Evolutionary conservation across 164 flowering plant genomes (phyloP).

Genomic region (Stephania cephalantha): DNA sequence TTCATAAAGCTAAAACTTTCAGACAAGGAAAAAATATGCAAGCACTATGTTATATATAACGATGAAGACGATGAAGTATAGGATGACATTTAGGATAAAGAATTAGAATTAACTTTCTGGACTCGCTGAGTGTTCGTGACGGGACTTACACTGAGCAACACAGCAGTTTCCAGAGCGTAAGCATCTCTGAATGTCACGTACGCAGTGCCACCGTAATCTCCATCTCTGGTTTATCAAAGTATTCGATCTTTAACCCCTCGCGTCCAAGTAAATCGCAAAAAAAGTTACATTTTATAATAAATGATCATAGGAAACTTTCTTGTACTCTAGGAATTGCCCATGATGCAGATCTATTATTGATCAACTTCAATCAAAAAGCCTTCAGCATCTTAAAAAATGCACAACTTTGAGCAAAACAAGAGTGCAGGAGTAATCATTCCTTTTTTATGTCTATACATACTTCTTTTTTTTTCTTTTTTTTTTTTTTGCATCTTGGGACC

Average conservation of each 20-base stretch:
- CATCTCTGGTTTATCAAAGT: slow-evolving; percentile 42
- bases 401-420: not conserved
- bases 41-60: too few species aligned
- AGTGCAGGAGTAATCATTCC: not conserved
- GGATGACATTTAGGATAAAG: not conserved
- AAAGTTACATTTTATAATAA: not conserved
- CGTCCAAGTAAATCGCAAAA: not conserved
- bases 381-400: not conserved
- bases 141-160: slow-evolving; percentile 73
- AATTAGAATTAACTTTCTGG: too few species aligned
- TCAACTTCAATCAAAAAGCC: not conserved
- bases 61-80: not conserved
- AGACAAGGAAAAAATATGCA: too few species aligned
- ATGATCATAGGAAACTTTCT: too few species aligned
- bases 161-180: slow-evolving; percentile 73
- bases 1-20: too few species aligned
- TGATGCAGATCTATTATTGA: not conserved
- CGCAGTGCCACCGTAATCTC: slow-evolving; percentile 58
- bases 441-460: too few species aligned
- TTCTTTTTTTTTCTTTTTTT: too few species aligned
- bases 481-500: too few species aligned
- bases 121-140: too few species aligned
- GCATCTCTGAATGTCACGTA: slow-evolving; percentile 74
- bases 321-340: not conserved
- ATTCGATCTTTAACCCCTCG: not conserved